Base-by-base conservation (phyloP, 495 filamentous ascomycete species). In the Hypoxylon rickii region DNA sequence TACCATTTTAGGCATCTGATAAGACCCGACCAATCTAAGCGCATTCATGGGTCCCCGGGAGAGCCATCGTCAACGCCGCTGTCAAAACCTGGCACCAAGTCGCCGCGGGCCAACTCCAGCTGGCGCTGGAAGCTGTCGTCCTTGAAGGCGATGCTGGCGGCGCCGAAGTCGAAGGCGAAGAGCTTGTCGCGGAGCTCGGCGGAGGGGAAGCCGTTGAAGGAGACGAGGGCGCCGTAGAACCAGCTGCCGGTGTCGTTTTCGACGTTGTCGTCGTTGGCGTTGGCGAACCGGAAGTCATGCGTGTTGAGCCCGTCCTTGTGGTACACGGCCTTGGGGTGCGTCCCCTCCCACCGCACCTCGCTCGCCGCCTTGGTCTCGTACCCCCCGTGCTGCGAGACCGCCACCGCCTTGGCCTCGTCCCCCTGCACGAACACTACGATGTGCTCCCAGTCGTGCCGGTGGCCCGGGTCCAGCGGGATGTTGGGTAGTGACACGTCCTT, bases 391-490 rank as follows among this genome's bases (percentile, higher is more conserved):
- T 70, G 67, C 46, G 70, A 73, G 1, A 57, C 72, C 2, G 54
- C 69, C 3, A 76, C 75, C 22, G 64, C 71, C 42, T 70, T 54
- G 16, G 69, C 63, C 46, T 37, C 46, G 16, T 64, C 64, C 37
- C 65, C 39, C 34, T 64, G 55, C 1, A 70, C 70, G 67, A 73
- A 78, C 13, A 78, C 75, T 2, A 64, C 72, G 18, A 78, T 67
- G 64, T 78, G 75, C 63, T 78, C 75, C 75, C 75, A 78, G 63
- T 78, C 75, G 65, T 78, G 71, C 1, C 56, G 60, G 50, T 77
- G 74, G 15, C 74, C 72, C 2, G 36, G 43, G 31, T 72, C 70
- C 12, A 65, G 3, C 5, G 62, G 55, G 29, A 73, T 56, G 51
- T 73, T 55, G 38, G 66, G 31, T 17, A 72, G 38, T 0, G 70